Evolutionary conservation across 805 yeast genomes (phyloP).

Genomic region (Wickerhamiella domercqiae): DNA sequence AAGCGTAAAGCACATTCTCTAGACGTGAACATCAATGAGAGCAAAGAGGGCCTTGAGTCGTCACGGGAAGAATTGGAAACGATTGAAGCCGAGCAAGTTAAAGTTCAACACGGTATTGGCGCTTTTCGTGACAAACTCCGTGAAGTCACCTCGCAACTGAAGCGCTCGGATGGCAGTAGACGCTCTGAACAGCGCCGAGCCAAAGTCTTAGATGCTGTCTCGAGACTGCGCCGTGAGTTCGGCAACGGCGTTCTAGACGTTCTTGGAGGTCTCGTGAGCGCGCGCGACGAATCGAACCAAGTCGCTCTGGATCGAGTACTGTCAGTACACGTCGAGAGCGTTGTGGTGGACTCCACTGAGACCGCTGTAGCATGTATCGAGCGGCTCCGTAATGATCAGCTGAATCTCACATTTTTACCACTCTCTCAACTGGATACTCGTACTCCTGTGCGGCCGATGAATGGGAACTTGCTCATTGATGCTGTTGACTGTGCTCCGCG

Average conservation of each 20-base stretch:
- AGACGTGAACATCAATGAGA: slow-evolving; percentile 8
- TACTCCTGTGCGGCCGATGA: slow-evolving; percentile 17
- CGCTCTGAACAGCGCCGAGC: slow-evolving; percentile 62
- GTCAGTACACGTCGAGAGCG: slow-evolving; percentile 67
- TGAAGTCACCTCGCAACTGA: slow-evolving; percentile 42
- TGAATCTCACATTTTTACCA: slow-evolving; percentile 74
- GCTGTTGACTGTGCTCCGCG: slow-evolving; percentile 52
- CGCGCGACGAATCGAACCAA: slow-evolving; percentile 27
- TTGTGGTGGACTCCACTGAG: slow-evolving; percentile 59
- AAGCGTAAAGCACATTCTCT: slow-evolving; percentile 6
- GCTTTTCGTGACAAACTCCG: slow-evolving; percentile 34
- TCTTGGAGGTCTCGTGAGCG: slow-evolving; percentile 64
- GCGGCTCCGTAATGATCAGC: slow-evolving; percentile 66
- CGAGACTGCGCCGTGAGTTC: slow-evolving; percentile 44
- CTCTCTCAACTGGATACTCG: slow-evolving; percentile 55
- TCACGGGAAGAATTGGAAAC: slow-evolving; percentile 11
- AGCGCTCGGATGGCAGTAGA: slow-evolving; percentile 59
- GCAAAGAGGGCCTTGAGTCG: slow-evolving; percentile 5
- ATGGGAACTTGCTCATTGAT: slow-evolving; percentile 57
- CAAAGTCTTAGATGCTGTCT: slow-evolving; percentile 55
- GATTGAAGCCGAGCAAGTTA: slow-evolving; percentile 9
- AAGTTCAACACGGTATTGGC: slow-evolving; percentile 17
- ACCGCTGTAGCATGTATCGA: slow-evolving; percentile 65
- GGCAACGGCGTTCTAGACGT: slow-evolving; percentile 78
- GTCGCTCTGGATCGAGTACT: slow-evolving; percentile 33